Evolutionary conservation across 1,139 yeast species (phyloP).

Genomic region (Yamadazyma dushanensis): DNA sequence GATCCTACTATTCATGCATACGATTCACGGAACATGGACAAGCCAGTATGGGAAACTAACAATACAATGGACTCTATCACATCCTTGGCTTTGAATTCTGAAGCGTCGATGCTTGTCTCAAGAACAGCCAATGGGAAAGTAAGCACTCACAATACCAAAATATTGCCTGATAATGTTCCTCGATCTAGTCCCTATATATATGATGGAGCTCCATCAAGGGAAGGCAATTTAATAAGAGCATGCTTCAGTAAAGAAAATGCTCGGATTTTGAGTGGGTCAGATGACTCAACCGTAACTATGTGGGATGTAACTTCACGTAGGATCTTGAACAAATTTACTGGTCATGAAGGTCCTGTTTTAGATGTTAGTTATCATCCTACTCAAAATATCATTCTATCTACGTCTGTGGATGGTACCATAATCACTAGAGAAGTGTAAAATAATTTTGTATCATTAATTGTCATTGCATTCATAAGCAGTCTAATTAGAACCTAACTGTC

Average conservation of each 20-base stretch:
- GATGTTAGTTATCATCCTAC: slow-evolving; percentile 53
- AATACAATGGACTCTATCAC: slow-evolving; percentile 56
- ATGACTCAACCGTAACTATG: slow-evolving; percentile 54
- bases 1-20: slow-evolving; percentile 62
- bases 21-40: slow-evolving; percentile 46
- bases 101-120: slow-evolving; percentile 52
- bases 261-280: slow-evolving; percentile 57
- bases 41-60: slow-evolving; percentile 46
- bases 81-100: slow-evolving; percentile 49
- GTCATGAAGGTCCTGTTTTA: slow-evolving; percentile 63
- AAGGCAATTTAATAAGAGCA: slow-evolving; percentile 52
- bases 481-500: slow-evolving; percentile 28
- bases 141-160: slow-evolving; percentile 55
- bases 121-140: slow-evolving; percentile 60
- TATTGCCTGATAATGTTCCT: slow-evolving; percentile 34
- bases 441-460: not conserved
- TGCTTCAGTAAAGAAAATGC: slow-evolving; percentile 40
- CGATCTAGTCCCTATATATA: slow-evolving; percentile 47
- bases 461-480: no score
- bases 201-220: slow-evolving; percentile 61
- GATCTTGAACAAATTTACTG: slow-evolving; percentile 49
- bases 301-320: slow-evolving; percentile 63
- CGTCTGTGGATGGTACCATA: slow-evolving; percentile 52
- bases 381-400: slow-evolving; percentile 39
- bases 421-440: slow-evolving; percentile 38